phyloP scores from a whole-genome alignment of 164 flowering plant genomes.

The Macadamia tetraphylla region DNA sequence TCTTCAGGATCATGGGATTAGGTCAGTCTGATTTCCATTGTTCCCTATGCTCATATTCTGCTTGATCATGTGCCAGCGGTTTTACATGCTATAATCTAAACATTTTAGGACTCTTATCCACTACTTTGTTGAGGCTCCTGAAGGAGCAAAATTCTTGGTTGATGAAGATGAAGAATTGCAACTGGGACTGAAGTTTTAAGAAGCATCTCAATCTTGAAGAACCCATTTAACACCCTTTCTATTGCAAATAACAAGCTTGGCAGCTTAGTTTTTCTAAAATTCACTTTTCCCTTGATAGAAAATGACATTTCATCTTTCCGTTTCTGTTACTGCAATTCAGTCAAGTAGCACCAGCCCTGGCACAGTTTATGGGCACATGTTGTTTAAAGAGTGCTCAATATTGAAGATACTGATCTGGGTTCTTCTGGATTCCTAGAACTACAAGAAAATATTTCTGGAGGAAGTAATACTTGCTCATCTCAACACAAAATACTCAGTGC shows the following conservation, averaged over 20 bases:
- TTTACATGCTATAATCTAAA: constrained; percentile 3
- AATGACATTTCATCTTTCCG: neutral
- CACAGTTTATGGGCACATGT: constrained; percentile 37
- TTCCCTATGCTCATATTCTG: neutral
- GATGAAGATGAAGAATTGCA: constrained; percentile 64
- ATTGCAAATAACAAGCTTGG: constrained; percentile 77
- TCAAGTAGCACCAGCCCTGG: constrained; percentile 50
- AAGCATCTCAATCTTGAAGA: constrained; percentile 38
- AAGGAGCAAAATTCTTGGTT: constrained; percentile 29
- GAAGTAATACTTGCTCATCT: constrained; percentile 45
- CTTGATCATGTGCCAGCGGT: neutral
- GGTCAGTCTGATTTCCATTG: too few relatives aligned
- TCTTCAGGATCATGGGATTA: too few relatives aligned
- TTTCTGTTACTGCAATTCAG: constrained; percentile 12
- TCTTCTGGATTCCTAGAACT: constrained; percentile 63
- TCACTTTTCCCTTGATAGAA: neutral
- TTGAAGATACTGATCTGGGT: constrained; percentile 64
- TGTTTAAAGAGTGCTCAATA: constrained; percentile 40
- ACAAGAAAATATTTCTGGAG: constrained; percentile 21
- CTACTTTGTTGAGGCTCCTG: constrained; percentile 43
- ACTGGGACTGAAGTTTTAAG: constrained; percentile 45
- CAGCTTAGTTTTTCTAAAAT: constrained; percentile 37
- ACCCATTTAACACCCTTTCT: constrained; percentile 52
- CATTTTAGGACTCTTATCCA: constrained; percentile 56
- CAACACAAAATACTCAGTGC: constrained; percentile 40